phyloP scores from a whole-genome alignment of 306 rosid species.

The Vigna nakashimae region DNA sequence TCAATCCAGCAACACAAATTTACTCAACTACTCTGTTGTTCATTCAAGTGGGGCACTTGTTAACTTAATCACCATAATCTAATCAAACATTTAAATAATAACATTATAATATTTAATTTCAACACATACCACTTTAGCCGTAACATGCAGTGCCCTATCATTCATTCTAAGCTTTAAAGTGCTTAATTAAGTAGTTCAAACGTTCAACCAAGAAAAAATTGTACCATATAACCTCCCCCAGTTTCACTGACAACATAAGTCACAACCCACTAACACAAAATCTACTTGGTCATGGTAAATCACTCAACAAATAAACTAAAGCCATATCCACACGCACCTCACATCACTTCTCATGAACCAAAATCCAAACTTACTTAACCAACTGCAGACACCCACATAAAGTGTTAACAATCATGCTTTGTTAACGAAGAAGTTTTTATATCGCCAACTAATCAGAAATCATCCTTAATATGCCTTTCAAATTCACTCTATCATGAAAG shows the following conservation, averaged over 20 bases:
- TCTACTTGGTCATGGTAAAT: slow-evolving; percentile 8
- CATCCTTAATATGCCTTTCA: not conserved
- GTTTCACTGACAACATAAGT: slow-evolving; percentile 10
- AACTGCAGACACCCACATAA: not conserved
- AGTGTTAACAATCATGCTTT: not conserved
- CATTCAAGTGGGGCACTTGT: not conserved
- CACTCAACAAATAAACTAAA: slow-evolving; percentile 13
- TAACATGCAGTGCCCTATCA: not conserved
- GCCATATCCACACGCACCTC: not conserved
- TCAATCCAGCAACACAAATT: not conserved
- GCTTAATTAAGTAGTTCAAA: slow-evolving; percentile 14
- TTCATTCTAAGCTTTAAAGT: slow-evolving; percentile 11
- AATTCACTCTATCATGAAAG: too few relatives aligned
- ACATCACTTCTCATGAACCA: slow-evolving; percentile 18
- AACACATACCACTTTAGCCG: not conserved
- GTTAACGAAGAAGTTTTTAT: not conserved
- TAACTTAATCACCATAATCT: not conserved
- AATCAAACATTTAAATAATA: slow-evolving; percentile 9
- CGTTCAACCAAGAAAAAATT: slow-evolving; percentile 8
- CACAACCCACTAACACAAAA: slow-evolving; percentile 9
- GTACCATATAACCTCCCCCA: slow-evolving; percentile 4
- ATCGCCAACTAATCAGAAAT: not conserved
- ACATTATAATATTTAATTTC: not conserved
- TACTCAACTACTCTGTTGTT: slow-evolving; percentile 11
- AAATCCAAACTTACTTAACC: not conserved